These are phyloP conservation scores for Lablab purpureus DNA, from an alignment of 306 rosid genomes.

Conservation along the genomic window DNA sequence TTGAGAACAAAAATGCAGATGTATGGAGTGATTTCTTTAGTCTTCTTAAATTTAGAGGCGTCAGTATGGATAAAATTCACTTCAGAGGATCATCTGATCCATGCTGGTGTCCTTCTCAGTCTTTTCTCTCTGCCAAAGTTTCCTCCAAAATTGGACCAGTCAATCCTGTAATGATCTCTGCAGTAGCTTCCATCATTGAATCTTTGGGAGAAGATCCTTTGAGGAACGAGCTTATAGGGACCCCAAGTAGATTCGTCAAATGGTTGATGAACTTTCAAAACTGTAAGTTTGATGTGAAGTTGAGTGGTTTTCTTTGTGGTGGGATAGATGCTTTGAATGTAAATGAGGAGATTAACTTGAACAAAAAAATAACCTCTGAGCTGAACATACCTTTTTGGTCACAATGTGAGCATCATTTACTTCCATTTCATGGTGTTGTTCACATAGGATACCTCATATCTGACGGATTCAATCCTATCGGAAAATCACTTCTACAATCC, in stretches of 20 bases:
- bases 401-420: slow-evolving; percentile 95
- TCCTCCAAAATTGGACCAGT: slow-evolving; percentile 53
- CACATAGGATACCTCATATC: slow-evolving; percentile 74
- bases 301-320: slow-evolving; percentile 59
- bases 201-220: slow-evolving; percentile 93
- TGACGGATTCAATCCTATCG: slow-evolving; percentile 59
- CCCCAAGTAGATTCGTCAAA: slow-evolving; percentile 79
- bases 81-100: slow-evolving; percentile 48
- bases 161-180: slow-evolving; percentile 67
- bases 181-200: slow-evolving; percentile 77
- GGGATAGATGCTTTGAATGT: slow-evolving; percentile 47
- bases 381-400: slow-evolving; percentile 82
- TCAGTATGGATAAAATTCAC: slow-evolving; percentile 51
- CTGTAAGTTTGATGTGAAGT: slow-evolving; percentile 70
- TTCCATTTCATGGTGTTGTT: slow-evolving; percentile 93
- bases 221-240: slow-evolving; percentile 81
- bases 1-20: slow-evolving; percentile 62
- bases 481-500: slow-evolving; percentile 75
- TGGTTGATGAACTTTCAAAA: slow-evolving; percentile 86
- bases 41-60: slow-evolving; percentile 79
- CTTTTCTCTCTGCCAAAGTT: slow-evolving; percentile 51
- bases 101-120: slow-evolving; percentile 80
- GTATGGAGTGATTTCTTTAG: slow-evolving; percentile 75
- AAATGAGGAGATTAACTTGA: slow-evolving; percentile 44
- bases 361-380: slow-evolving; percentile 60